Conservation (phyloP, 805 yeast genomes). For the Candida ficus region DNA sequence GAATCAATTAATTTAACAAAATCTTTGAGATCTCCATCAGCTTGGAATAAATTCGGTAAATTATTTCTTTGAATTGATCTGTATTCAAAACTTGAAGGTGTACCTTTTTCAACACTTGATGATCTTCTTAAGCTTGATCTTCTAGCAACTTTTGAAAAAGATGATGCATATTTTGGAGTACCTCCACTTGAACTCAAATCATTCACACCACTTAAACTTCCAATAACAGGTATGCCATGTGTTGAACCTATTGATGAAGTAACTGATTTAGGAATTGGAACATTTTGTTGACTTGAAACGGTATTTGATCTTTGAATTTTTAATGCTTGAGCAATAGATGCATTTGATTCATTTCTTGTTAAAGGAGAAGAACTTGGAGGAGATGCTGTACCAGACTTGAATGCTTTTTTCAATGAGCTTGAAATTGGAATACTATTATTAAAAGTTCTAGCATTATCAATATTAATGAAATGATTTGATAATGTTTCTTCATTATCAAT, state of each 20-base stretch:
- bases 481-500: conserved; percentile 62
- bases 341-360: conserved; percentile 39
- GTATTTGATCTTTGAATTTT: conserved; percentile 37
- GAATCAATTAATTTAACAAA: conserved; percentile 70
- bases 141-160: conserved; percentile 68
- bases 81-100: conserved; percentile 26
- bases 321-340: conserved; percentile 35
- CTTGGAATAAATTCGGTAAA: conserved; percentile 13
- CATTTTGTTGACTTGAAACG: conserved; percentile 7
- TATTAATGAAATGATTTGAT: conserved; percentile 48
- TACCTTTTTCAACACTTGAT: conserved; percentile 25
- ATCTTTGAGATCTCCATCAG: conserved; percentile 59
- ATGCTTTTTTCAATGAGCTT: conserved; percentile 21
- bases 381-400: conserved; percentile 33
- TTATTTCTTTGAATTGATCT: background rate
- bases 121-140: conserved; percentile 35
- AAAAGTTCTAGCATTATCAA: conserved; percentile 31
- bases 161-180: conserved; percentile 62
- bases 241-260: conserved; percentile 22
- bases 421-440: conserved; percentile 6
- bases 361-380: conserved; percentile 26
- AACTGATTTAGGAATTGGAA: conserved; percentile 26
- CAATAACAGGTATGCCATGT: conserved; percentile 18
- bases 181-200: conserved; percentile 35
- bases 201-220: conserved; percentile 13